Percentiles rank a stretch among this genome's conserved stretches.
Conservation (phyloP, 1,139 yeast species). For the Yamadazyma songkhlaensis region DNA sequence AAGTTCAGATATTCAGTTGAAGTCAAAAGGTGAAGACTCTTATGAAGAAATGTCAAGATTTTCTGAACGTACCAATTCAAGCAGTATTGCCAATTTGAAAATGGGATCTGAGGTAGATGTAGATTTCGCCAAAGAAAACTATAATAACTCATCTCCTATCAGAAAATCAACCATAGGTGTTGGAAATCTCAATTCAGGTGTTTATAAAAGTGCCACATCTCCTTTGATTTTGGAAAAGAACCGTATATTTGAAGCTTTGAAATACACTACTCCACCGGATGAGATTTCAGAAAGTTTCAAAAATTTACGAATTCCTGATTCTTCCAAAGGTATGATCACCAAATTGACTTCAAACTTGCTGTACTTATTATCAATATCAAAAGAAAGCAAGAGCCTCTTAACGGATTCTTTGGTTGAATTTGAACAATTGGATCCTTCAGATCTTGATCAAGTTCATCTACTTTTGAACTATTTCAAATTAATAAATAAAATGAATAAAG, state of each 20-base stretch:
- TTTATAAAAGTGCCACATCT: neutral
- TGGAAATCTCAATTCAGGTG: neutral
- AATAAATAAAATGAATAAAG: constrained; percentile 7
- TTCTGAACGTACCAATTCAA: no score
- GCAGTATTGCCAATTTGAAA: no score
- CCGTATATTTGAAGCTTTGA: neutral
- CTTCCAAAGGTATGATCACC: neutral
- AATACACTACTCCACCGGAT: neutral
- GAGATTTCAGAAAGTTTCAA: neutral
- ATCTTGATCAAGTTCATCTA: constrained; percentile 4
- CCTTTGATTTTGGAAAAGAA: neutral
- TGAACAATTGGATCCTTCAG: neutral
- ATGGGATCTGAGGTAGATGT: neutral
- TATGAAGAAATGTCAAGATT: neutral
- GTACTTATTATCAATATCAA: neutral
- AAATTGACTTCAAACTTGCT: constrained; percentile 1
- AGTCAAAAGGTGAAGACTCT: neutral
- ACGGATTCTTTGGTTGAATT: neutral
- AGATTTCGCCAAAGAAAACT: constrained; percentile 9
- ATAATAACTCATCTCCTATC: constrained; percentile 11
- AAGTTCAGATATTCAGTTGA: neutral
- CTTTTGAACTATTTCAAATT: constrained; percentile 9
- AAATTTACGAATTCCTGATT: neutral
- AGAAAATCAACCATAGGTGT: constrained; percentile 6
- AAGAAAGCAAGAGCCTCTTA: neutral